A percentile compares a stretch with the other conserved stretches of the same genome.
Evolutionary conservation across 192 early-diverging fungal species (phyloP).

Genomic region (Coemansia sp.): DNA sequence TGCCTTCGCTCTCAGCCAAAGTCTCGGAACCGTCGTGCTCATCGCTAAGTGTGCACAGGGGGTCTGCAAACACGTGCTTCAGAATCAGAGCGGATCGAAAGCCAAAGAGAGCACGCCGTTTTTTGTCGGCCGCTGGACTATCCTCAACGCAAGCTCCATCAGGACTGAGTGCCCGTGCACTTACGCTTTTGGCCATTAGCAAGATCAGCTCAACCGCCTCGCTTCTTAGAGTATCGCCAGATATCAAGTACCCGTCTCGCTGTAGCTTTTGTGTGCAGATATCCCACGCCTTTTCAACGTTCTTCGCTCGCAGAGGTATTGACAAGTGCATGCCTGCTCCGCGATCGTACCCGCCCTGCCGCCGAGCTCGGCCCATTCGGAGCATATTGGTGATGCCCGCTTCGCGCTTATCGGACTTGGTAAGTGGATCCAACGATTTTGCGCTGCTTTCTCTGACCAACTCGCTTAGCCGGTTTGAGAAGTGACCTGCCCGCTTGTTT

Average conservation of each 20-base stretch:
- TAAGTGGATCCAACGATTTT: constrained; percentile 4
- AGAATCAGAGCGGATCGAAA: constrained; percentile 8
- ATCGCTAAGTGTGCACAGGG: background rate
- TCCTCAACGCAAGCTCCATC: background rate
- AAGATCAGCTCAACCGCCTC: constrained; percentile 21
- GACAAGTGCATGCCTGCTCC: constrained; percentile 40
- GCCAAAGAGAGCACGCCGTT: constrained; percentile 1
- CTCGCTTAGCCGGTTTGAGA: background rate
- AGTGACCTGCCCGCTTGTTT: background rate
- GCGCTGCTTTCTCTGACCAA: background rate
- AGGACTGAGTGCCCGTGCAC: background rate
- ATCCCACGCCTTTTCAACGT: constrained; percentile 52
- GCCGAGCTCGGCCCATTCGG: constrained; percentile 12
- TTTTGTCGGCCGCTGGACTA: background rate
- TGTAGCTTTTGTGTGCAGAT: constrained; percentile 36
- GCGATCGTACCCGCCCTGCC: constrained; percentile 23
- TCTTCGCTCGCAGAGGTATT: constrained; percentile 36
- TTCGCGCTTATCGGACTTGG: background rate
- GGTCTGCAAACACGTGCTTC: constrained; percentile 2
- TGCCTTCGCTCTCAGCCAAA: background rate
- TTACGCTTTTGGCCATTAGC: constrained; percentile 16
- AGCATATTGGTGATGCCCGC: background rate
- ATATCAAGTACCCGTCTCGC: constrained; percentile 2
- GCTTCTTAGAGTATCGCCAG: constrained; percentile 7
- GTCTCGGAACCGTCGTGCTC: constrained; percentile 15